Evolutionary conservation across 2,329 filamentous ascomycete genomes (phyloP), one percentile per base, ranked within the genome.

Genomic region (Talaromyces pinophilus): DNA sequence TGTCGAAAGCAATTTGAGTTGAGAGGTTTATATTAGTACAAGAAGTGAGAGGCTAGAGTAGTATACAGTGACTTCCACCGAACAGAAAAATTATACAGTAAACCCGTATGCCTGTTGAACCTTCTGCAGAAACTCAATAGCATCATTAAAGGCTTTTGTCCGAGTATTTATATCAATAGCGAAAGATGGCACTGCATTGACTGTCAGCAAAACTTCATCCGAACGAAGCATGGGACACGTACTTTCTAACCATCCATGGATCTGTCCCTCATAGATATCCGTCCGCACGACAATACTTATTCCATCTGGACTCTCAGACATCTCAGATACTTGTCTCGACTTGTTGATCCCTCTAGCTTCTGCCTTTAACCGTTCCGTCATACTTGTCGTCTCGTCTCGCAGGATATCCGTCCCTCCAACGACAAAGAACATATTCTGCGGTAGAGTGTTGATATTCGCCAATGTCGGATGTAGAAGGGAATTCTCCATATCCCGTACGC

Each of bases 191-290:
- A 62, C 59, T 62, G 3, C 13, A 22, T 25, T 19, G 7, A 22
- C 17, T 35, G 30, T 62, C 3, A 48, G 42, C 59, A 25, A 35
- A n/a, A 8, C 28, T 48, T 25, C 4, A 8, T 19, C 17, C 7
- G 10, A n/a, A n/a, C 15, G 30, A 48, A 48, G 25, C n/a, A 22
- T 48, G 15, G 42, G 7, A 30, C 7, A 28, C 59, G 3, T 50
- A 62, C 42, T 55, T 48, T 62, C 59, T 42, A 62, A 38, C 44
- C 59, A 62, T 2, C 44, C 59, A 25, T 62, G 25, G 48, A 50
- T 62, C 19, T 62, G 59, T 13, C 59, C 59, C 28, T 50, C 59
- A 50, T 48, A 62, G 2, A 62, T 15, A 22, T 50, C 59, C 5
- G 59, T 35, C 10, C 44, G 28, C 28, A 48, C 42, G 10, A 48